Evolutionary conservation across 148 eudicot species (phyloP).

Genomic region (Talinum fruticosum): DNA sequence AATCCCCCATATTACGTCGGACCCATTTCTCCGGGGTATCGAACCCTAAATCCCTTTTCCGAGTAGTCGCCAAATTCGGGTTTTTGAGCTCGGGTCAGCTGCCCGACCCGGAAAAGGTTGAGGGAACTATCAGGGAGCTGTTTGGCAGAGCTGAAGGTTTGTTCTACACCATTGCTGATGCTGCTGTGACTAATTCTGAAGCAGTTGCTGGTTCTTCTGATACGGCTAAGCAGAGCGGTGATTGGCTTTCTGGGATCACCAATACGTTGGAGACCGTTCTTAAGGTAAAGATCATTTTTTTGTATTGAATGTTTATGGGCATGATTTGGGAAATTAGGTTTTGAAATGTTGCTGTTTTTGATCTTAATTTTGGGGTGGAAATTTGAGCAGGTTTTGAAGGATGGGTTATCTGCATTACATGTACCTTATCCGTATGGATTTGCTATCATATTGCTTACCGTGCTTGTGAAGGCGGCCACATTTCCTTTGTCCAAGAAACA

Average conservation of each 20-base stretch:
- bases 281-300: slow-evolving; percentile 36
- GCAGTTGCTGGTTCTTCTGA: slow-evolving; percentile 27
- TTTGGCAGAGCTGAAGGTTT: slow-evolving; percentile 59
- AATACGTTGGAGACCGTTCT: slow-evolving; percentile 86
- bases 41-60: slow-evolving; percentile 27
- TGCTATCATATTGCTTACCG: slow-evolving; percentile 83
- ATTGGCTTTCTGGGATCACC: slow-evolving; percentile 87
- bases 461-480: slow-evolving; percentile 65
- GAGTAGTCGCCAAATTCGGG: slow-evolving; percentile 54
- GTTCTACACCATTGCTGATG: slow-evolving; percentile 85
- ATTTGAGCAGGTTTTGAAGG: slow-evolving; percentile 61
- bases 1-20: slow-evolving; percentile 20
- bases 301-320: background rate
- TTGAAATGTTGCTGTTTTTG: background rate
- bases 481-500: slow-evolving; percentile 89
- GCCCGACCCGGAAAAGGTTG: slow-evolving; percentile 55
- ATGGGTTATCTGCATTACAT: slow-evolving; percentile 65
- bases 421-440: slow-evolving; percentile 85
- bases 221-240: slow-evolving; percentile 63
- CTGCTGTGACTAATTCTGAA: slow-evolving; percentile 59
- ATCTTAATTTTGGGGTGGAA: background rate
- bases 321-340: background rate
- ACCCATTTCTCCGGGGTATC: slow-evolving; percentile 31
- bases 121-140: slow-evolving; percentile 42
- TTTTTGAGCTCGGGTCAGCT: slow-evolving; percentile 46